Percentiles rank a stretch among this genome's conserved stretches.
Evolutionary conservation across 352 stramenopile genomes (phyloP).

Genomic region (Globisporangium cylindrosporum): DNA sequence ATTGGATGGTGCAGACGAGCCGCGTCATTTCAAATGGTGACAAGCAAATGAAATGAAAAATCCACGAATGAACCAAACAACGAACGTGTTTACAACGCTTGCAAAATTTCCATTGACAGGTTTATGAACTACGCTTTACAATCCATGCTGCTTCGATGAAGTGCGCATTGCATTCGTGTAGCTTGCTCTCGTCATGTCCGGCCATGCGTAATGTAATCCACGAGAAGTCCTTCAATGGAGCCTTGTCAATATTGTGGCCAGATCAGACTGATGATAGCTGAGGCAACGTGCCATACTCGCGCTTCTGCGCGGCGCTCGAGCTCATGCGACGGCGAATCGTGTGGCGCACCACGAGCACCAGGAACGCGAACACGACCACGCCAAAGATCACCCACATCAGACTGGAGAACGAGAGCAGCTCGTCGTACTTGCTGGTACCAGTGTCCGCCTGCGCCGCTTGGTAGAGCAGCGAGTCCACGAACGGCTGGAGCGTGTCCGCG

Average conservation of each 20-base stretch:
- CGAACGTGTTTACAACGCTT: too few species aligned
- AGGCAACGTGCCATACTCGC: slow-evolving; percentile 41
- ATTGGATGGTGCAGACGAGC: too few species aligned
- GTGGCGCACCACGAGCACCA: slow-evolving; percentile 33
- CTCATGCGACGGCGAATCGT: slow-evolving; percentile 18
- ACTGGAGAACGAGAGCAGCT: slow-evolving; percentile 16
- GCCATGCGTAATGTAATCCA: too few species aligned
- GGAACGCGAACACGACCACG: slow-evolving; percentile 36
- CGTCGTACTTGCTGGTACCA: background rate
- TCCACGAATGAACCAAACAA: too few species aligned
- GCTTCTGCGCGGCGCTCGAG: slow-evolving; percentile 7
- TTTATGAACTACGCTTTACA: too few species aligned
- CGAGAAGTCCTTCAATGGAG: too few species aligned
- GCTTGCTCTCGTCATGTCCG: too few species aligned
- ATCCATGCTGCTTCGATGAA: too few species aligned
- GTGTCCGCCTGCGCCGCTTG: slow-evolving; percentile 5
- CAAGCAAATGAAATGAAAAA: too few species aligned
- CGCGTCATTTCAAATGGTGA: too few species aligned
- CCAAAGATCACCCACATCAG: slow-evolving; percentile 41
- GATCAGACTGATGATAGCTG: slow-evolving; percentile 25
- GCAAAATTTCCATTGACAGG: too few species aligned
- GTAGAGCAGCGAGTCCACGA: slow-evolving; percentile 46
- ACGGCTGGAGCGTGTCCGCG: slow-evolving; percentile 65
- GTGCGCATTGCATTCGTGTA: too few species aligned
- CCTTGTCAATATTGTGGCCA: background rate